phyloP scores from a whole-genome alignment of 2,329 filamentous ascomycete species.

The Phyllosticta paracitricarpa region DNA sequence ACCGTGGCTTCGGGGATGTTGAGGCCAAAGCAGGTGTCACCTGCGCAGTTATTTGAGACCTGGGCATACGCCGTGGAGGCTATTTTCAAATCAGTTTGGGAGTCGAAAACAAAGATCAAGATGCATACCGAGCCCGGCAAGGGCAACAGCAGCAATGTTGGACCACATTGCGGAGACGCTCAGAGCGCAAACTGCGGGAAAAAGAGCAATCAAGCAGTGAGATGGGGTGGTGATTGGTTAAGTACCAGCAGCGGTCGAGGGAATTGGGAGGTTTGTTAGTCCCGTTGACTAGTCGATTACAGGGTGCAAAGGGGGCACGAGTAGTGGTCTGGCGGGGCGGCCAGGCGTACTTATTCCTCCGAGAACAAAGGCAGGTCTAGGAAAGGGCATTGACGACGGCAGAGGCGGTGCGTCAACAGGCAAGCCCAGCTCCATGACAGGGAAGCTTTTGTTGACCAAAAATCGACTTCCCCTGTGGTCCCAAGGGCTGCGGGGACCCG shows the following conservation, averaged over 20 bases:
- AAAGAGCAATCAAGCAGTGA: neutral
- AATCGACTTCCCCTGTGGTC: constrained; percentile 1
- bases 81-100: neutral
- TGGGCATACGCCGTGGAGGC: constrained; percentile 7
- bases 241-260: constrained; percentile 5
- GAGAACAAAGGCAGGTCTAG: neutral
- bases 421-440: constrained; percentile 1
- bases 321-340: neutral
- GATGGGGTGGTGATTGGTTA: neutral
- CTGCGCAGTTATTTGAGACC: constrained; percentile 2
- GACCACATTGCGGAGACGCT: constrained; percentile 2
- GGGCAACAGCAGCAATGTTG: constrained; percentile 5
- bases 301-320: neutral
- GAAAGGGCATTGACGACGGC: neutral
- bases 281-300: constrained; percentile 2
- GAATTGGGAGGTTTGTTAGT: constrained; percentile 2
- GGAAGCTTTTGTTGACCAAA: neutral
- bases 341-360: constrained; percentile 1
- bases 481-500: constrained; percentile 8
- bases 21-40: constrained; percentile 38
- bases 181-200: neutral
- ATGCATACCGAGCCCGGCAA: constrained; percentile 6
- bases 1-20: constrained; percentile 46
- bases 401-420: neutral
- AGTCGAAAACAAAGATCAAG: neutral